Evolutionary conservation across 1,284 basidiomycete genomes (phyloP).

Genomic region (Trichosporon sp.): DNA sequence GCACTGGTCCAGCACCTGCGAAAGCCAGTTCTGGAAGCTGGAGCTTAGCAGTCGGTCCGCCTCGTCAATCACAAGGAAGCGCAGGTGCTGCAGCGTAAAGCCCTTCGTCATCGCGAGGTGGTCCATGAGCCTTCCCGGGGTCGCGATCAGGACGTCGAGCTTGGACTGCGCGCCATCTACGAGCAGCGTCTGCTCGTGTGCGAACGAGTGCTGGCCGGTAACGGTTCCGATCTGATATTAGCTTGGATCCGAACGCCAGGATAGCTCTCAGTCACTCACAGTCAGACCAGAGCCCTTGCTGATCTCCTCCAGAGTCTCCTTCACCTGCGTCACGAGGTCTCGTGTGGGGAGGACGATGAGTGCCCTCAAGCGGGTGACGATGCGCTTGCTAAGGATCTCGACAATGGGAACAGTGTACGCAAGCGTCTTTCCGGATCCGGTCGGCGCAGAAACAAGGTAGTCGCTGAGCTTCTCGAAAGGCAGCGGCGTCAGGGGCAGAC

Average conservation of each 20-base stretch:
- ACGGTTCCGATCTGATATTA: conserved; percentile 52
- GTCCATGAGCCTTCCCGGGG: conserved; percentile 91
- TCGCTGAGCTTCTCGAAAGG: conserved; percentile 73
- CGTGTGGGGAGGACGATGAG: conserved; percentile 90
- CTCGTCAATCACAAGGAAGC: conserved; percentile 95
- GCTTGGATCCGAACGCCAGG: too few species aligned
- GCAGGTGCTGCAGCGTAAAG: conserved; percentile 89
- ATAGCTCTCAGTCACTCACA: conserved; percentile 58
- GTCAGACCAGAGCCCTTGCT: conserved; percentile 83
- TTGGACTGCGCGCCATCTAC: conserved; percentile 71
- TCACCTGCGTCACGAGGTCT: conserved; percentile 90
- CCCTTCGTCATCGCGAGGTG: conserved; percentile 85
- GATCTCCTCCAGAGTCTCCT: conserved; percentile 84
- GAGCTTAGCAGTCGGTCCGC: conserved; percentile 92
- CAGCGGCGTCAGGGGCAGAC: conserved; percentile 63
- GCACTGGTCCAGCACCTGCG: conserved; percentile 65
- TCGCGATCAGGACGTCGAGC: conserved; percentile 92
- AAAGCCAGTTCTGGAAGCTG: conserved; percentile 94
- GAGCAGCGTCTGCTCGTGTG: conserved; percentile 54
- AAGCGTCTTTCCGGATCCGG: conserved; percentile 94
- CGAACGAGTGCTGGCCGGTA: conserved; percentile 55
- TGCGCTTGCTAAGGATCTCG: conserved; percentile 73
- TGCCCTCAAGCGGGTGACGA: conserved; percentile 83
- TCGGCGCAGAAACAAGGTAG: conserved; percentile 95
- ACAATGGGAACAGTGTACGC: conserved; percentile 91